phyloP scores from a whole-genome alignment of 805 yeast species.

The Saccharomycopsis javanensis region DNA sequence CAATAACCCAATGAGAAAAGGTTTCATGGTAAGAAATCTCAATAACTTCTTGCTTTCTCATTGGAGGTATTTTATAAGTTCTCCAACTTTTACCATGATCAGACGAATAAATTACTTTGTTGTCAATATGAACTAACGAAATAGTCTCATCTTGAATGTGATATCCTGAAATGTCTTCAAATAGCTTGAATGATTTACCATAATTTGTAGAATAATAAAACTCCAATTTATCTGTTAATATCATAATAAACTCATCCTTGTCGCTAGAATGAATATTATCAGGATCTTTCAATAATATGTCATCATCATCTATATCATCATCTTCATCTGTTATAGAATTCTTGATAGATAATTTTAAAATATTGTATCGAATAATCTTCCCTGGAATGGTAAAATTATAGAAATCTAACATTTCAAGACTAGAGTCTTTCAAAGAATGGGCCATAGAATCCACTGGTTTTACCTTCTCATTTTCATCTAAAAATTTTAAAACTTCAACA shows the following conservation, averaged over 20 bases:
- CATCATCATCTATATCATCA: conserved; percentile 4
- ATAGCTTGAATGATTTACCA: background rate
- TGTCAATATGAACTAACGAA: background rate
- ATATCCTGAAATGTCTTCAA: background rate
- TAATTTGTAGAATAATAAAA: background rate
- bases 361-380: background rate
- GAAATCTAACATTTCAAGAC: background rate
- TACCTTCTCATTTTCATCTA: conserved; percentile 8
- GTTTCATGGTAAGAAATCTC: background rate
- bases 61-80: conserved; percentile 21
- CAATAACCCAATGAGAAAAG: conserved; percentile 11
- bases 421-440: background rate
- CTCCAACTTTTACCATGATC: conserved; percentile 52
- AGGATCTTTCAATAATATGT: background rate
- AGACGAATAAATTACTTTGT: conserved; percentile 49
- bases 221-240: conserved; percentile 3
- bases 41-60: background rate
- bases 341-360: background rate
- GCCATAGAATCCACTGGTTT: conserved; percentile 2
- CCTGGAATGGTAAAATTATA: conserved; percentile 2
- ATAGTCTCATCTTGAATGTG: background rate
- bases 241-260: conserved; percentile 1
- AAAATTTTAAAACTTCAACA: background rate
- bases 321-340: background rate
- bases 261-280: background rate